Base-by-base conservation (phyloP, 495 filamentous ascomycete species). In the Clohesyomyces aquaticus region DNA sequence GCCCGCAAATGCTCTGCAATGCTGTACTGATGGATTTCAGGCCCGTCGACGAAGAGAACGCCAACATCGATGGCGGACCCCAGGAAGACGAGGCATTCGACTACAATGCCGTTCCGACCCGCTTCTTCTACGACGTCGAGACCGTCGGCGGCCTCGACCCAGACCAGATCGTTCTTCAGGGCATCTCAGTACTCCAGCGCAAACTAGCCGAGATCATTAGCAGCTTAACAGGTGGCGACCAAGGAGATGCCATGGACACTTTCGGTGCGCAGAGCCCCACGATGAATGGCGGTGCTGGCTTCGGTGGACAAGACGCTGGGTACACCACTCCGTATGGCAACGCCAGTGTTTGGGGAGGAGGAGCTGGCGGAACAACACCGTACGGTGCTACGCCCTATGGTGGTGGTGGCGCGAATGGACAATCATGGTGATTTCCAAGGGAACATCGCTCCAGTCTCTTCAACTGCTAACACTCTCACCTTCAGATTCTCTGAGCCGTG, bases 111-210 rank as follows among this genome's bases (percentile, higher is more conserved):
- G 83, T 88, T 22, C 91, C 94, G 3, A 82, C 79, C 50, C 83
- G 81, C 57, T 98, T 96, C 78, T 98, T 95, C 80, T 85, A 93
- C 67, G 91, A 97, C 63, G 88, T 98, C 26, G 94, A 98, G 73
- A 90, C 88, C 38, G 87, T 89, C 63, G 94, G 94, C 16, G 88
- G 86, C 64, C 82, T 98, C 9, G 88, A 92, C 4, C 93, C 95
- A 0, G 92, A 98, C 69, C 80, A 79, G 47, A 91, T 98, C 57
- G 82, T 98, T 55, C 86, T 91, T 59, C 88, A 95, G 71, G 92
- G 91, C 25, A 96, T 98, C 73, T 87, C 89, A 69, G 87, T 91
- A 22, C 76, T 98, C 23, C 93, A 98, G 73, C 83, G 87, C 59
- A 98, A 98, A 77, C 82, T 98, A 8, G 93, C 91, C 12, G 80